Evolutionary conservation across 1,139 yeast species (phyloP).

Genomic region (Wickerhamomyces sp.): DNA sequence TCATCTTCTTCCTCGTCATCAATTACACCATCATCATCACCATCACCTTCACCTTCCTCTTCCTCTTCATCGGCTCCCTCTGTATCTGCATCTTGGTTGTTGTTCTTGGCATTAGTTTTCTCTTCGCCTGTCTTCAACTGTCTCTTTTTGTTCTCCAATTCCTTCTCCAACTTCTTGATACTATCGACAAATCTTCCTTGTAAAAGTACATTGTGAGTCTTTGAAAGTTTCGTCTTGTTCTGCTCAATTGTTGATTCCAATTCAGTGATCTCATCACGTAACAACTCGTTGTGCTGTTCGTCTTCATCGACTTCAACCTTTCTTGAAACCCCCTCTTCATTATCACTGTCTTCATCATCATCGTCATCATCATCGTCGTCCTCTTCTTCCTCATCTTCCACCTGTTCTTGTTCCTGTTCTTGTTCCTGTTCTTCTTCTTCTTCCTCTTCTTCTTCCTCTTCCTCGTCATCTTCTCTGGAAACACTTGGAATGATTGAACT

Average conservation of each 20-base stretch:
- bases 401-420: too few species aligned
- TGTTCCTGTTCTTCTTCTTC: too few species aligned
- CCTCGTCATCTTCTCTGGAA: too few species aligned
- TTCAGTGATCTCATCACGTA: conserved; percentile 83
- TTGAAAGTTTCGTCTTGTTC: conserved; percentile 67
- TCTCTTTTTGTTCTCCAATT: conserved; percentile 74
- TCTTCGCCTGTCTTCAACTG: conserved; percentile 48
- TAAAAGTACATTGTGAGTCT: conserved; percentile 83
- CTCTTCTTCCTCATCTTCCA: conserved; percentile 48
- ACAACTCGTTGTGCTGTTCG: conserved; percentile 66
- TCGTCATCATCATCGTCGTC: conserved; percentile 53
- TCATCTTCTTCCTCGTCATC: conserved; percentile 25
- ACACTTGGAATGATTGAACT: too few species aligned
- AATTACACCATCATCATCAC: conserved; percentile 22
- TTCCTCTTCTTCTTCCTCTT: too few species aligned
- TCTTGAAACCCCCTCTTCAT: conserved; percentile 28
- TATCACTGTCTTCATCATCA: conserved; percentile 44
- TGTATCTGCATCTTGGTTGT: conserved; percentile 17
- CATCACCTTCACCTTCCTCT: conserved; percentile 23
- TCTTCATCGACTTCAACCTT: conserved; percentile 31
- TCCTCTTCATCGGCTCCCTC: conserved; percentile 23
- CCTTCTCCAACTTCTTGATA: conserved; percentile 72
- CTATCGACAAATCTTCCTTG: conserved; percentile 83
- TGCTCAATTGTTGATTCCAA: conserved; percentile 73
- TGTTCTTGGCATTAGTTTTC: conserved; percentile 17